Conservation (phyloP, 208 protist genomes). For the Crithidia thermophila region DNA sequence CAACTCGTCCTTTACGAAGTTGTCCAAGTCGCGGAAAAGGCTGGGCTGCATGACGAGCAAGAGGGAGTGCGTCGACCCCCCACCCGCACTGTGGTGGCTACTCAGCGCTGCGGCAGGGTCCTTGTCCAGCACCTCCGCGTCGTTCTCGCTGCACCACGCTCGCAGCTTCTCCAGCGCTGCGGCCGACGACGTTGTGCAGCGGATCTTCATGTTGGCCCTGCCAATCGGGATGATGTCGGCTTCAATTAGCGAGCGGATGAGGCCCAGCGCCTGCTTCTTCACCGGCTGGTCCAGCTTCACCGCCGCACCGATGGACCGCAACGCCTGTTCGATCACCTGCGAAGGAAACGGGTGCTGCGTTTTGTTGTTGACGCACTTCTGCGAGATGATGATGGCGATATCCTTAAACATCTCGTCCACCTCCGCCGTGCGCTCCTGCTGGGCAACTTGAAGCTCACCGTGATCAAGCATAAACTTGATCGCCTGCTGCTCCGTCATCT, state of each 20-base stretch:
- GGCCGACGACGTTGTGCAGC: conserved; percentile 62
- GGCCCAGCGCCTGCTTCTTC: conserved; percentile 94
- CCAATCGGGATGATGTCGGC: conserved; percentile 90
- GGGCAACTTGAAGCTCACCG: conserved; percentile 97
- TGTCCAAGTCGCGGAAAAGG: conserved; percentile 74
- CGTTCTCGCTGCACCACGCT: conserved; percentile 62
- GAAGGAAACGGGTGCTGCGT: conserved; percentile 90
- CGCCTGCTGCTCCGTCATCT: conserved; percentile 70
- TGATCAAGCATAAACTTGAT: conserved; percentile 94
- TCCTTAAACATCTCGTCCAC: conserved; percentile 96
- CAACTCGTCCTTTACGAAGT: conserved; percentile 70
- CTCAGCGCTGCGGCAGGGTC: conserved; percentile 6
- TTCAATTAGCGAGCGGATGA: conserved; percentile 92
- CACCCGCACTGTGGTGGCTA: too few species aligned
- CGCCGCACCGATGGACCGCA: conserved; percentile 94
- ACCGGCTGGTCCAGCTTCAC: conserved; percentile 91
- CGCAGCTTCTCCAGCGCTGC: conserved; percentile 44
- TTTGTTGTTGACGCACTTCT: conserved; percentile 95
- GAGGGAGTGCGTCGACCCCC: conserved; percentile 28
- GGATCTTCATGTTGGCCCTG: conserved; percentile 95
- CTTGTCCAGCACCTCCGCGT: conserved; percentile 51
- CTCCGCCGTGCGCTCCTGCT: conserved; percentile 95
- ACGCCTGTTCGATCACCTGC: conserved; percentile 94
- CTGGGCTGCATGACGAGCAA: conserved; percentile 72
- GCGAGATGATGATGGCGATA: conserved; percentile 95